Evolutionary conservation across 345 rosid species (phyloP).

Genomic region (Adansonia digitata): DNA sequence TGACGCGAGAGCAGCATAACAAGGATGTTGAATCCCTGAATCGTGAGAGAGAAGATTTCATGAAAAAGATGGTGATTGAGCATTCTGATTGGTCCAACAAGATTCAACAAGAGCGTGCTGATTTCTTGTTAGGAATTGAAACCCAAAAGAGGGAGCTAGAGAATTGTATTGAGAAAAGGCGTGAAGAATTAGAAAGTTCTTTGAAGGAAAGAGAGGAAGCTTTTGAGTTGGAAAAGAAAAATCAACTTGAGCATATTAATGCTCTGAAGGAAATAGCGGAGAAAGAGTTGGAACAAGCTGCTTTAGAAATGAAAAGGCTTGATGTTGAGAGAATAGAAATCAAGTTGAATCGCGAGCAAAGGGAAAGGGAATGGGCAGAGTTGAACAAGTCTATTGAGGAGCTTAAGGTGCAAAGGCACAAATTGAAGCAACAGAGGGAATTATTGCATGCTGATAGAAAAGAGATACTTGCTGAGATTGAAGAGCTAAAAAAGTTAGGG

Average conservation of each 20-base stretch:
- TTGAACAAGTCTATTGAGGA: slow-evolving; percentile 72
- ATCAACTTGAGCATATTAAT: slow-evolving; percentile 52
- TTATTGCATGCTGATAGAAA: slow-evolving; percentile 68
- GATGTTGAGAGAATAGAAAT: slow-evolving; percentile 75
- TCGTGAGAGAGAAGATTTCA: slow-evolving; percentile 76
- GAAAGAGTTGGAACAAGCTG: slow-evolving; percentile 66
- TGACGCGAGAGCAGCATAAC: slow-evolving; percentile 59
- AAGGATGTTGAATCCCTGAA: slow-evolving; percentile 56
- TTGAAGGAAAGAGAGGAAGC: slow-evolving; percentile 68
- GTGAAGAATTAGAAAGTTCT: slow-evolving; percentile 74
- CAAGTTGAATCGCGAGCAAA: slow-evolving; percentile 69
- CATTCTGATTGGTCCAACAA: slow-evolving; percentile 82
- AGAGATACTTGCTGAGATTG: slow-evolving; percentile 59
- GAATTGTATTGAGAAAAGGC: slow-evolving; percentile 60
- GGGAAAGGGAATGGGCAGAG: slow-evolving; percentile 79
- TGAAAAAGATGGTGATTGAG: slow-evolving; percentile 70
- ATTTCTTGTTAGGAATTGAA: slow-evolving; percentile 74
- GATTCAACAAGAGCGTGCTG: slow-evolving; percentile 78
- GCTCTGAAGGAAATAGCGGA: slow-evolving; percentile 58
- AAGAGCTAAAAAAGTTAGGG: slow-evolving; percentile 67
- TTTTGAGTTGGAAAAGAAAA: slow-evolving; percentile 76
- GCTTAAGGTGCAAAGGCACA: slow-evolving; percentile 67
- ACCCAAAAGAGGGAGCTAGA: slow-evolving; percentile 80
- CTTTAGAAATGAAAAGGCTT: slow-evolving; percentile 69
- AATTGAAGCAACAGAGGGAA: slow-evolving; percentile 78